A percentile compares a stretch with the other conserved stretches of the same genome.
Conservation (phyloP, 2,329 filamentous ascomycete species). For the Pseudogymnoascus verrucosus region DNA sequence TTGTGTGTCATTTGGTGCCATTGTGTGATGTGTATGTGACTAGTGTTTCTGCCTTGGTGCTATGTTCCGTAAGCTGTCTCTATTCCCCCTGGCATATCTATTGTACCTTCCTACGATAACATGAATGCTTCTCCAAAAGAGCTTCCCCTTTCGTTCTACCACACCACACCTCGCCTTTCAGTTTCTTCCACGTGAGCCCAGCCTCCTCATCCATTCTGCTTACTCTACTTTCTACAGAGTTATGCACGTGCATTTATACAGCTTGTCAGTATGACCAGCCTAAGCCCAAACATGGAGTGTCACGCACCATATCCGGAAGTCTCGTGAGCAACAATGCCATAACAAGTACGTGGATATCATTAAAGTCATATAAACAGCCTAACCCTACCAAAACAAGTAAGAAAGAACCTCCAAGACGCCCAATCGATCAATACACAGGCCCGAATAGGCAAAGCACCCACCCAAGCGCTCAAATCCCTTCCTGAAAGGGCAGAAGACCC, state of each 20-base stretch:
- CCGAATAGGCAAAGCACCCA: conserved; percentile 7
- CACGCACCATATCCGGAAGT: neutral
- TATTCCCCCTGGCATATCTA: neutral
- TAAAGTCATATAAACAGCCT: conserved; percentile 5
- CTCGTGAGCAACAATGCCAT: neutral
- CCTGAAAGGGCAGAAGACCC: neutral
- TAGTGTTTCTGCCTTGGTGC: neutral
- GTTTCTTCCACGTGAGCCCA: conserved; percentile 1
- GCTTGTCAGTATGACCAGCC: neutral
- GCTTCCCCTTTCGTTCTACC: neutral
- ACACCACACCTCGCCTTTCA: neutral
- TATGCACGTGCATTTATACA: conserved; percentile 2
- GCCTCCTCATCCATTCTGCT: neutral
- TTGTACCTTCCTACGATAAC: neutral
- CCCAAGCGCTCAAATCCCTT: neutral
- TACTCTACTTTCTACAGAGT: neutral
- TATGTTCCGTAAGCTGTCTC: neutral
- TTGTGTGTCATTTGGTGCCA: conserved; percentile 1
- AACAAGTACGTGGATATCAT: conserved; percentile 7
- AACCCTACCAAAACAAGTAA: conserved; percentile 1
- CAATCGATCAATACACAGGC: neutral
- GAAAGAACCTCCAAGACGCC: conserved; percentile 2
- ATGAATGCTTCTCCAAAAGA: neutral
- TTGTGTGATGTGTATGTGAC: conserved; percentile 6
- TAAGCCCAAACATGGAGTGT: neutral